Conservation (phyloP, 2,329 filamentous ascomycete species). For the Leptographium radiaticola region DNA sequence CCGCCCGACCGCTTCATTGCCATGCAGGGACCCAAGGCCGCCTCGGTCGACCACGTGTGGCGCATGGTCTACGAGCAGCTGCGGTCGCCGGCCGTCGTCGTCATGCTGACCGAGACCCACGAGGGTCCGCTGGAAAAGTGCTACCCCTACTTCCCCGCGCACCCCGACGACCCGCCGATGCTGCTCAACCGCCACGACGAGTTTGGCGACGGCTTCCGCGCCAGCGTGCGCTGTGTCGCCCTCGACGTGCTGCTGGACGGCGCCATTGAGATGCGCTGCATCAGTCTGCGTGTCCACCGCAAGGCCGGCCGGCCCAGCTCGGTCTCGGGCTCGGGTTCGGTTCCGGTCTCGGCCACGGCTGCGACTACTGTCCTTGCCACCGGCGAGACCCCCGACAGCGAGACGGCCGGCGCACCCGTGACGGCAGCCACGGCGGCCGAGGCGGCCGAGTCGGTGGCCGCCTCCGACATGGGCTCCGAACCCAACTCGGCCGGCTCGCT, state of each 20-base stretch:
- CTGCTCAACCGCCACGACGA: conserved; percentile 51
- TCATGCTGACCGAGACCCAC: conserved; percentile 87
- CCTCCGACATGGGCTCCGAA: no score
- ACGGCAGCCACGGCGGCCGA: background rate
- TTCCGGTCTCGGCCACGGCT: background rate
- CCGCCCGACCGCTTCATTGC: conserved; percentile 62
- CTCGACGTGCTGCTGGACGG: conserved; percentile 40
- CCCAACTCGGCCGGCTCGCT: background rate
- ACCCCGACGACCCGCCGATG: conserved; percentile 32
- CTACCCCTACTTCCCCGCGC: conserved; percentile 69
- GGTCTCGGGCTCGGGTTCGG: background rate
- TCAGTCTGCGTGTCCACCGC: conserved; percentile 40
- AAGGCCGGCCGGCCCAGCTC: background rate
- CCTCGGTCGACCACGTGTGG: conserved; percentile 74
- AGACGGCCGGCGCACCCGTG: no score
- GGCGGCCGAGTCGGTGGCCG: background rate
- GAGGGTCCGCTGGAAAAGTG: conserved; percentile 74
- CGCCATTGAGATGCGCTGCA: conserved; percentile 60
- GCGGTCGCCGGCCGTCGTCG: conserved; percentile 61
- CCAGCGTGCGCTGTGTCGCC: conserved; percentile 54
- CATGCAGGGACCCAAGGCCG: conserved; percentile 77
- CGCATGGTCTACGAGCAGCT: conserved; percentile 84
- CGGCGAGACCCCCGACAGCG: no score
- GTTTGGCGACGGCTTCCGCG: conserved; percentile 54
- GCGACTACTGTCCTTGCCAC: no score